These are phyloP conservation scores for Saksenaea vasiformis DNA, from an alignment of 371 early-diverging fungal genomes.

Conservation along the genomic window DNA sequence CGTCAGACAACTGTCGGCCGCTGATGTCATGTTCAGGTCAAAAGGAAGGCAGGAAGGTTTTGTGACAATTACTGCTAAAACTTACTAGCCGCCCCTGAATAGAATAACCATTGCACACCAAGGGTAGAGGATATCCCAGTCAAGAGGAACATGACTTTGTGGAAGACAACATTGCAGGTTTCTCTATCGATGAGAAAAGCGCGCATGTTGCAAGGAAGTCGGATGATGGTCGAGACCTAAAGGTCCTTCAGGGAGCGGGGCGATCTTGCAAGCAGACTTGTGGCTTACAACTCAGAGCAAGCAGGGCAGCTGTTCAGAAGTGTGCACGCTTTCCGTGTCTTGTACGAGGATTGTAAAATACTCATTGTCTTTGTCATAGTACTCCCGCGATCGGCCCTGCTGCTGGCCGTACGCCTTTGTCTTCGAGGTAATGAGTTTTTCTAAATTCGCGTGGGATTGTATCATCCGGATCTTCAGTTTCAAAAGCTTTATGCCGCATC, in stretches of 20 bases:
- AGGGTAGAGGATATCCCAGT: conserved; percentile 63
- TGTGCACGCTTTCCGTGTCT: not conserved
- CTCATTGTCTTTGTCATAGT: no score
- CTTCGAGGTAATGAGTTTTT: no score
- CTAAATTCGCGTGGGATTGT: no score
- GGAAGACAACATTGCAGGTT: conserved; percentile 33
- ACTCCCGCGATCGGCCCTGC: no score
- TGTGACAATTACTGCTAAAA: not conserved
- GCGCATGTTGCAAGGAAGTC: not conserved
- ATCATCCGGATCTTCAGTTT: no score
- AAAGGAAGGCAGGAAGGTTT: not conserved
- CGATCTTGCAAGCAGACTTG: not conserved
- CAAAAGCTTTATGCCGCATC: no score
- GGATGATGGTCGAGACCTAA: not conserved
- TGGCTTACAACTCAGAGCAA: not conserved
- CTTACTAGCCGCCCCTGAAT: conserved; percentile 69
- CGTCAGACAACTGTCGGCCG: conserved; percentile 55
- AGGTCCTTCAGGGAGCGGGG: not conserved
- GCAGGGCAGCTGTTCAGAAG: not conserved
- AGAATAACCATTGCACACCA: conserved; percentile 67
- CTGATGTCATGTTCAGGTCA: conserved; percentile 23
- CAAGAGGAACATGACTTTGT: conserved; percentile 56
- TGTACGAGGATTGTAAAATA: not conserved
- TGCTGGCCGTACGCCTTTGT: no score
- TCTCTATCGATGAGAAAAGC: not conserved